Base-by-base conservation (phyloP, 2,329 filamentous ascomycete genomes). In the Paraconiothyrium sp. region DNA sequence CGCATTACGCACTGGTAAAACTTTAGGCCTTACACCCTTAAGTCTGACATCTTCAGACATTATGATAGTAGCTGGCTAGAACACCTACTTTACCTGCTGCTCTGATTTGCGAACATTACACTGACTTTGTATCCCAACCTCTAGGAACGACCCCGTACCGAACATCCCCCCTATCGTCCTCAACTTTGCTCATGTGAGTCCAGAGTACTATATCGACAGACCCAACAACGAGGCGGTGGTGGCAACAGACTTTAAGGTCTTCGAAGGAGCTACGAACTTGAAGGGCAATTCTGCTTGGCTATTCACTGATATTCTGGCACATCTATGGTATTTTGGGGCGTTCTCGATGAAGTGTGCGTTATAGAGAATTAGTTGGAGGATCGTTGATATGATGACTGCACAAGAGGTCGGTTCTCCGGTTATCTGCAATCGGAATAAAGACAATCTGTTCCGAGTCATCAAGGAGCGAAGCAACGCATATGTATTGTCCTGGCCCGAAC, bases 101-200 rank as follows among this genome's bases (percentile, higher is more conserved):
- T 20, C 20, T 20, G 20, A 20, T 20, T 20, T 20, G 20, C 20
- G 20, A 20, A 20, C 20, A 20, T 20, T 6, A 30, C 27, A 30
- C 27, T 30, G 27, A 30, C 27, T 30, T 30, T 30, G 27, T 30
- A 6, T 4, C 27, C 27, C 4, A 1, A 30, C 6, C 4, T 30
- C 6, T 4, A 6, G 27, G 54, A 83, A 87, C 70, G 91, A 93
- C 74, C 87, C 88, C 1, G 86, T 93, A 2, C 88, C 91, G 0
- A 84, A 87, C 37, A 80, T 93, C 20, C 90, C 90, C 1, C 84
- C 88, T 11, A 78, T 89, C 14, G 61, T 84, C 41, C 77, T 89
- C 63, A 85, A 85, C 41, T 93, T 88, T 80, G 82, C 85, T 46
- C 91, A 93, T 76, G 85, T 88, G 13, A 87, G 83, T 32, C 89